Percentiles rank a stretch among this genome's conserved stretches.
Evolutionary conservation across 768 basidiomycete genomes (phyloP).

Genomic region (Vararia minispora): DNA sequence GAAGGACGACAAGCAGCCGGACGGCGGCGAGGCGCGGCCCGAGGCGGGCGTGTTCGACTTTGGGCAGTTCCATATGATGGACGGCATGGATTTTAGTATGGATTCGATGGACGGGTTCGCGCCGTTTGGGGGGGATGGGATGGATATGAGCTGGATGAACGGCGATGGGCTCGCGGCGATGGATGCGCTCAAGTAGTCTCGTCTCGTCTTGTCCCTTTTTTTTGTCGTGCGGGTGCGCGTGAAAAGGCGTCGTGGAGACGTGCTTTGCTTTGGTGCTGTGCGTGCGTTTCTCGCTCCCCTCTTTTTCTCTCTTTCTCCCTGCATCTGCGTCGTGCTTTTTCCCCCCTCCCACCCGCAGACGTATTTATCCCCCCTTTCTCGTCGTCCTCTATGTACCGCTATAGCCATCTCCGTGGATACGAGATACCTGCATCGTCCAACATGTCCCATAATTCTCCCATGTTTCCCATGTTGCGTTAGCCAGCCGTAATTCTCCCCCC

Average conservation of each 20-base stretch:
- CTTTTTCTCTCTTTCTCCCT: slow-evolving; percentile 1
- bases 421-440: no score
- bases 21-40: slow-evolving; percentile 2
- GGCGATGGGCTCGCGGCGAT: background rate
- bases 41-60: slow-evolving; percentile 4
- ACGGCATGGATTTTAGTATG: slow-evolving; percentile 6
- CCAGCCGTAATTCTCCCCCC: no score
- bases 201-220: slow-evolving; percentile 3
- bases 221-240: slow-evolving; percentile 9
- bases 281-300: background rate
- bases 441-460: no score
- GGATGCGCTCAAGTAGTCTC: slow-evolving; percentile 7
- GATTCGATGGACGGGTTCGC: slow-evolving; percentile 1
- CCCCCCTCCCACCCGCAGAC: background rate
- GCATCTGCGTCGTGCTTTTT: background rate
- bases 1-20: slow-evolving; percentile 16
- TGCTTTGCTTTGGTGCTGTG: background rate
- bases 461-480: no score
- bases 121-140: background rate
- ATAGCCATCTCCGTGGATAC: no score
- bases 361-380: slow-evolving; percentile 8
- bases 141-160: background rate
- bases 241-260: slow-evolving; percentile 9
- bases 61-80: no score
- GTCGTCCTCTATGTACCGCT: no score